phyloP scores from a whole-genome alignment of 352 stramenopile genomes.

The Albugo candida region DNA sequence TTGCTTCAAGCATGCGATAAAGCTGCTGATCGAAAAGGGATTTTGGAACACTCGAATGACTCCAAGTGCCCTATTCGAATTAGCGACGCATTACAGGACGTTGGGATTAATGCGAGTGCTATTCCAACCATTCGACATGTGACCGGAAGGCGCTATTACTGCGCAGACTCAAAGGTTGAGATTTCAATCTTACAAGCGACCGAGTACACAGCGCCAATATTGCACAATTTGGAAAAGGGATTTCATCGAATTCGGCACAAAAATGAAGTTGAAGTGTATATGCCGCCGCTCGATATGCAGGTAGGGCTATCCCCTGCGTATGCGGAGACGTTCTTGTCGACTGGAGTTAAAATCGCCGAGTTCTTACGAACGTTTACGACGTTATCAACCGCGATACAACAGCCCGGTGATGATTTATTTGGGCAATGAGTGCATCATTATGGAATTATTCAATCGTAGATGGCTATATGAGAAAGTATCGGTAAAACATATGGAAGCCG shows the following conservation, averaged over 20 bases:
- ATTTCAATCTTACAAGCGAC: conserved; percentile 30
- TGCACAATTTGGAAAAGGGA: conserved; percentile 14
- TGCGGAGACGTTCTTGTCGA: conserved; percentile 27
- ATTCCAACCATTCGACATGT: conserved; percentile 42
- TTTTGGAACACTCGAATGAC: conserved; percentile 31
- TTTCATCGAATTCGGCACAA: conserved; percentile 36
- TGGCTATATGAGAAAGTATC: too few species aligned
- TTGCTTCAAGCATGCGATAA: conserved; percentile 16
- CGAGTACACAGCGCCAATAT: conserved; percentile 33
- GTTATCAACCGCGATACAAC: too few species aligned
- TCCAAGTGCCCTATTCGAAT: conserved; percentile 23
- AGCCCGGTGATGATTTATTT: too few species aligned
- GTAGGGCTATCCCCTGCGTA: conserved; percentile 28
- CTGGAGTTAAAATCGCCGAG: conserved; percentile 41
- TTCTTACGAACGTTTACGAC: conserved; percentile 17
- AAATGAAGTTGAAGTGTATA: conserved; percentile 36
- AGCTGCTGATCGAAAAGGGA: conserved; percentile 19
- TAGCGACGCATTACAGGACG: conserved; percentile 22
- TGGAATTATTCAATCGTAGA: too few species aligned
- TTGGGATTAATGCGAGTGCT: conserved; percentile 17
- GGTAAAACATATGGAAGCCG: too few species aligned
- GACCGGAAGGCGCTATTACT: conserved; percentile 22
- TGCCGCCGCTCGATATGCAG: conserved; percentile 34
- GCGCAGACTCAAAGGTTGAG: conserved; percentile 12
- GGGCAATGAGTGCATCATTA: too few species aligned